Evolutionary conservation across 1,284 basidiomycete genomes (phyloP), one percentile per base, ranked within the genome.

Genomic region (Cryptococcus maquisensis): DNA sequence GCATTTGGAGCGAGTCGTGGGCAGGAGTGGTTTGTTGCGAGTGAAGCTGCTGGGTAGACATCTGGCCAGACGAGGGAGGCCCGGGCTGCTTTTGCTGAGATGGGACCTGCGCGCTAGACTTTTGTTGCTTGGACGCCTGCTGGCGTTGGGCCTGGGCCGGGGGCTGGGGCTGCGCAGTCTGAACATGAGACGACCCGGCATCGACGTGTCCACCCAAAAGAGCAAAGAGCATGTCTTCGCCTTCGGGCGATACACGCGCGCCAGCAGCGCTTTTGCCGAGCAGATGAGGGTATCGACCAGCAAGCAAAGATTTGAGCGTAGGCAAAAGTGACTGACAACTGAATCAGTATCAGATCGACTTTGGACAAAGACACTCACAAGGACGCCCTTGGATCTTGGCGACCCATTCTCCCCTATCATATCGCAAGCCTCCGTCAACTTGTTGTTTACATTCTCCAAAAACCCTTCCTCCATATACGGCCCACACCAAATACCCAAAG

Each of bases 141-240:
- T 42, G 40, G 40, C 40, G 18, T n/a, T 48, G 45, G 32, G 23
- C 4, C 43, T 38, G 24, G 1, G 39, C 28, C 28, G 10, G 41
- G 15, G 38, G 38, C 6, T 53, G 38, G 20, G 41, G 7, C 6
- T 5, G 28, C 28, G 28, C 7, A 32, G 28, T 26, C 36, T 52
- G 51, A 32, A 41, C 23, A 10, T 32, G 28, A 3, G 28, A 32
- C 28, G 28, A 32, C 28, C 28, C 36, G 18, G 51, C 56, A 23
- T 67, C 65, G n/a, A 72, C 68, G 15, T 66, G 63, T 8, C 72
- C 72, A 13, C 72, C 72, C 10, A 74, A 60, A 2, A 74, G 57
- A 4, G 68, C 65, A 49, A 67, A 74, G 13, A 74, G 56, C 69
- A 73, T 73, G 54, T 74, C 68, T 52, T 72, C 71, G 13, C 62